These are phyloP conservation scores for Elsinoe perseae DNA, from an alignment of 2,329 filamentous ascomycete species.

Conservation along the genomic window DNA sequence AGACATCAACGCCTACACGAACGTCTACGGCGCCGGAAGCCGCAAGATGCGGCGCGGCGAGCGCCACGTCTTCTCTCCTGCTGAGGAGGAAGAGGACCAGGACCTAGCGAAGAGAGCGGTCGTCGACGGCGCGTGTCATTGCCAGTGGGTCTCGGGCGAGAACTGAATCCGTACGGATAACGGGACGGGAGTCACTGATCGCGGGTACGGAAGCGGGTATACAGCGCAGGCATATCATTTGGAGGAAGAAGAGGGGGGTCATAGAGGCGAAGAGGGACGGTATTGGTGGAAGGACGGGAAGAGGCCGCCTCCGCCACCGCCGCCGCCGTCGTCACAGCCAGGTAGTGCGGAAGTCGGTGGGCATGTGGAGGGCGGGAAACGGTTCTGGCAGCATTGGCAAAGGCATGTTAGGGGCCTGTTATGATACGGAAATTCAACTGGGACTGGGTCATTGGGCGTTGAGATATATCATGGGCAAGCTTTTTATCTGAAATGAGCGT, in stretches of 20 bases:
- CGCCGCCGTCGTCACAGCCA: neutral
- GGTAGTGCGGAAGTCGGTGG: neutral
- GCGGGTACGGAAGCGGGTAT: neutral
- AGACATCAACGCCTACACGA: slow-evolving; percentile 23
- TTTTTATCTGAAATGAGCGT: neutral
- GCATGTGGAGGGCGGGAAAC: neutral
- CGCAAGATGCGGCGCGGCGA: slow-evolving; percentile 13
- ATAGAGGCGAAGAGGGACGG: neutral
- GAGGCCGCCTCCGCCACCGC: neutral
- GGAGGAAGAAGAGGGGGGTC: neutral
- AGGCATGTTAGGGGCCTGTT: neutral
- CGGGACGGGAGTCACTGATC: slow-evolving; percentile 8
- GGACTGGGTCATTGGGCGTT: neutral
- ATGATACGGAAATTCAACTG: neutral
- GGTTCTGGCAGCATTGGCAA: neutral
- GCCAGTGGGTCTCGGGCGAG: slow-evolving; percentile 30
- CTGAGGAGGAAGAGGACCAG: slow-evolving; percentile 16
- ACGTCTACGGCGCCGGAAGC: slow-evolving; percentile 17
- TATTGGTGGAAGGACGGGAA: neutral
- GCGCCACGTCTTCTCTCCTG: neutral
- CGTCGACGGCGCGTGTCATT: slow-evolving; percentile 28
- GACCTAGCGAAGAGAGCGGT: slow-evolving; percentile 17
- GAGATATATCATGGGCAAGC: neutral
- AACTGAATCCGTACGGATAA: slow-evolving; percentile 14
- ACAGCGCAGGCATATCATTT: neutral